Evolutionary conservation across 371 early-diverging fungal genomes (phyloP).

Genomic region (Nosema muscidifuracis): DNA sequence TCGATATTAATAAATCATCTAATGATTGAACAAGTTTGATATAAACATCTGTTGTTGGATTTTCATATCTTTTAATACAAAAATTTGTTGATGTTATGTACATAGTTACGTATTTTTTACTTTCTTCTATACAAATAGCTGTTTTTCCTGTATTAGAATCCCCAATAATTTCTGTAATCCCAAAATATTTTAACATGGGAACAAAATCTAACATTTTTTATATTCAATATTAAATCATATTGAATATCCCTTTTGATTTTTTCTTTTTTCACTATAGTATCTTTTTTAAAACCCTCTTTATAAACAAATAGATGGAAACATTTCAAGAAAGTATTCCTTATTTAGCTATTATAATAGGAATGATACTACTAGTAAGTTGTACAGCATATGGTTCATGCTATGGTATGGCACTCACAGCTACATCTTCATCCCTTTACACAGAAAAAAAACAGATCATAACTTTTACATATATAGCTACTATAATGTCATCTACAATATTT

Average conservation of each 20-base stretch:
- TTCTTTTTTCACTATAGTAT: background rate
- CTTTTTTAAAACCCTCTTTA: background rate
- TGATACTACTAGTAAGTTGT: conserved; percentile 24
- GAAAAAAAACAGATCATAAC: conserved; percentile 44
- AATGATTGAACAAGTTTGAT: conserved; percentile 3
- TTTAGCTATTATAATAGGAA: conserved; percentile 35
- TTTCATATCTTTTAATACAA: conserved; percentile 11
- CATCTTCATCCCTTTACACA: conserved; percentile 37
- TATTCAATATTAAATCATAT: too few relatives aligned
- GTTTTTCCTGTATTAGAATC: conserved; percentile 47
- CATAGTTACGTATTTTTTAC: conserved; percentile 24
- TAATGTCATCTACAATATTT: conserved; percentile 55
- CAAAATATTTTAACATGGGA: conserved; percentile 25
- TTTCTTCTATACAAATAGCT: conserved; percentile 28
- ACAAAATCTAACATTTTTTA: too few relatives aligned
- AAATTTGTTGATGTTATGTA: conserved; percentile 41
- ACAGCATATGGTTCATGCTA: conserved; percentile 51
- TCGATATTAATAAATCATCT: background rate
- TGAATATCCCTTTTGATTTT: too few relatives aligned
- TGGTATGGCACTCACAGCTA: conserved; percentile 43
- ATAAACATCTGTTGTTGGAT: background rate
- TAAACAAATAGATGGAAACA: background rate
- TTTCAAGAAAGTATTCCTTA: conserved; percentile 3
- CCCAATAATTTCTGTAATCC: conserved; percentile 52
- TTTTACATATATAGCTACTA: conserved; percentile 50